Evolutionary conservation across 2,329 filamentous ascomycete genomes (phyloP).

Genomic region (Fusarium sp.): DNA sequence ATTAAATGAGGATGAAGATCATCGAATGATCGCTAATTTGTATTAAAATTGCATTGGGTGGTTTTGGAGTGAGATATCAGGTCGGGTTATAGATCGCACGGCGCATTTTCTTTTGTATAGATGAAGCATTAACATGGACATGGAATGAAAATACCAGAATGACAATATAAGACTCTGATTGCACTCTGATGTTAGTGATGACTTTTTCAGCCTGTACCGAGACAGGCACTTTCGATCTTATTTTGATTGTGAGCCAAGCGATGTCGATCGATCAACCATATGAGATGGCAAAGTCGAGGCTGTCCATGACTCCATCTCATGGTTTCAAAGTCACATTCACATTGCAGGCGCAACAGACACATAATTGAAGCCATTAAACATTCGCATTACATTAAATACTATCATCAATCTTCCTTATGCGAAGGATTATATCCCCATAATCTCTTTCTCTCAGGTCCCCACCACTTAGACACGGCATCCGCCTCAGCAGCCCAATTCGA

Average conservation of each 20-base stretch:
- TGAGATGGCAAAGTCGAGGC: background rate
- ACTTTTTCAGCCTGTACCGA: fast-evolving
- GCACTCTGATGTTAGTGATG: fast-evolving
- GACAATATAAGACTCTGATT: background rate
- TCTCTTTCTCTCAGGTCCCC: conserved; percentile 34
- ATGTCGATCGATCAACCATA: too few relatives aligned
- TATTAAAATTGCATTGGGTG: conserved; percentile 4
- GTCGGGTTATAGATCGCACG: background rate
- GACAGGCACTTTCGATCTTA: too few relatives aligned
- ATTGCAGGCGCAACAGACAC: background rate
- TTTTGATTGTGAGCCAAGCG: too few relatives aligned
- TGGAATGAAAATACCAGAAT: background rate
- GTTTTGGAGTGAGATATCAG: background rate
- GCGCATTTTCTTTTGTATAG: background rate
- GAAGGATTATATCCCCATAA: conserved; percentile 35
- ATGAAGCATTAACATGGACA: background rate
- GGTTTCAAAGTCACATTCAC: too few relatives aligned
- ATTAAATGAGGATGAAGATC: background rate
- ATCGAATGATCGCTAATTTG: background rate
- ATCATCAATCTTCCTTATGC: conserved; percentile 8
- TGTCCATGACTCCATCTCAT: background rate
- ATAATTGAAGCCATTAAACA: conserved; percentile 9
- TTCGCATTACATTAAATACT: conserved; percentile 13
- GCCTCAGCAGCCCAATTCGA: conserved; percentile 42
- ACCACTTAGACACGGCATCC: conserved; percentile 34